Conservation (phyloP, 306 rosid species). For the Malus domestica region ASM211411v1 NC_041790.1:32990501-32991000, state of each 20-base stretch:
- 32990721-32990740: not conserved
- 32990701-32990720: not conserved
- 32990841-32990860: not conserved
- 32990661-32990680: constrained; percentile 71
- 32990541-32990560: constrained; percentile 92
- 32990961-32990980: not conserved
- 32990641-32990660: constrained; percentile 88
- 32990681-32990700: not conserved
- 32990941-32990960: not conserved
- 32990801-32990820: not conserved
- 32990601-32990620: constrained; percentile 95
- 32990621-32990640: constrained; percentile 95
- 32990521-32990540: constrained; percentile 88
- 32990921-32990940: not conserved
- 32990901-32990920: not conserved
- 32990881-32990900: not conserved
- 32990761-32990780: not conserved
- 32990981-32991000: not conserved
- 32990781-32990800: not conserved
- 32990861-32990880: not conserved
- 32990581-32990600: constrained; percentile 81
- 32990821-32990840: not conserved
- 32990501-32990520: constrained; percentile 98
- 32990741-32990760: not conserved
- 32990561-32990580: constrained; percentile 99